Conservation (phyloP, 2,329 filamentous ascomycete genomes). For the Pseudocercospora eumusae region DNA sequence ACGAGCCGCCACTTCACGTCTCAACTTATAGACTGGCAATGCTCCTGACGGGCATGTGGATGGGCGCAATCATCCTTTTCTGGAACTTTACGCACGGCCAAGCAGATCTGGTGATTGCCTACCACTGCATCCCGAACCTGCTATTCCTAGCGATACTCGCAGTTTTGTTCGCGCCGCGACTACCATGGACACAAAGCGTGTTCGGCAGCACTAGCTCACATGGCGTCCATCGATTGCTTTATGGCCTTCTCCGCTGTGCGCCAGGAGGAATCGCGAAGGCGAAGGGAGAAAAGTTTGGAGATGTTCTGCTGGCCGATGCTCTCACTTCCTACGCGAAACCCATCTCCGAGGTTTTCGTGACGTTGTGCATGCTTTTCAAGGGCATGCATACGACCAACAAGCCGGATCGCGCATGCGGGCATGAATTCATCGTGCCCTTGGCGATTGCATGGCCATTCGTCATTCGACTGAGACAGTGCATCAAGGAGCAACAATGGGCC, state of each 20-base stretch:
- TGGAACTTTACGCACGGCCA: constrained; percentile 77
- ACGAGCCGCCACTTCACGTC: constrained; percentile 69
- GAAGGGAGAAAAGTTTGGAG: constrained; percentile 89
- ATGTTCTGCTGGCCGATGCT: constrained; percentile 90
- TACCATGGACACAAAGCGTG: constrained; percentile 17
- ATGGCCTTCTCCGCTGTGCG: constrained; percentile 73
- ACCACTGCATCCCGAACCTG: constrained; percentile 87
- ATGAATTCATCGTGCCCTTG: constrained; percentile 75
- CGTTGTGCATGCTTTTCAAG: constrained; percentile 79
- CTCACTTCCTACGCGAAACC: constrained; percentile 94
- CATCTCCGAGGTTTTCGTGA: constrained; percentile 83
- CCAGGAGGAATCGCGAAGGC: constrained; percentile 84
- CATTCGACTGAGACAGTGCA: constrained; percentile 87
- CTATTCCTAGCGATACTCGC: constrained; percentile 70
- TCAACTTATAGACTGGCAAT: constrained; percentile 85
- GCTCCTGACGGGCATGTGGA: constrained; percentile 71
- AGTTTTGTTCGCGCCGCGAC: constrained; percentile 63
- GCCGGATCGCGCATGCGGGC: constrained; percentile 81
- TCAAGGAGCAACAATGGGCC: constrained; percentile 81
- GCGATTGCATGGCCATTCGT: constrained; percentile 79
- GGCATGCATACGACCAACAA: constrained; percentile 73
- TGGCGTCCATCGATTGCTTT: constrained; percentile 68
- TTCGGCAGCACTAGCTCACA: constrained; percentile 52
- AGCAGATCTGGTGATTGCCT: constrained; percentile 66
- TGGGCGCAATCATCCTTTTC: constrained; percentile 73